A percentile compares a stretch with the other conserved stretches of the same genome.
Evolutionary conservation across 768 basidiomycete genomes (phyloP).

Genomic region (Amanita phalloides): DNA sequence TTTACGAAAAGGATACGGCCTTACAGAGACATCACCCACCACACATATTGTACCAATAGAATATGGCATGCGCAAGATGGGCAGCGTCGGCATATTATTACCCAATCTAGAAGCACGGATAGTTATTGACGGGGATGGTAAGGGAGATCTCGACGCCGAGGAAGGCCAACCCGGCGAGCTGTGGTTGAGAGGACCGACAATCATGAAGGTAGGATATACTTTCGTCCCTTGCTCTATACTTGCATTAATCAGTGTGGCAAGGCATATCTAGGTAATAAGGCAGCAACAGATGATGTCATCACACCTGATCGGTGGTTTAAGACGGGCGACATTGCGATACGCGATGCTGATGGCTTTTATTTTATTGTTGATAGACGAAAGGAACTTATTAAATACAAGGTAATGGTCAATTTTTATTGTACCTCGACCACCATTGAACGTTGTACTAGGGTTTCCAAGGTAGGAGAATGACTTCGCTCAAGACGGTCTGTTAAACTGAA

Average conservation of each 20-base stretch:
- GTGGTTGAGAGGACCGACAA: constrained; percentile 66
- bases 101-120: constrained; percentile 72
- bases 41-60: constrained; percentile 41
- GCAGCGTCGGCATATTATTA: constrained; percentile 58
- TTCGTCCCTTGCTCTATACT: neutral
- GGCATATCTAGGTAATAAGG: constrained; percentile 69
- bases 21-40: constrained; percentile 78
- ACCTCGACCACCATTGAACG: neutral
- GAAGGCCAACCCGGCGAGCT: constrained; percentile 64
- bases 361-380: constrained; percentile 67
- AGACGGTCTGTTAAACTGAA: too few species aligned
- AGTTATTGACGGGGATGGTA: constrained; percentile 50
- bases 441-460: constrained; percentile 62
- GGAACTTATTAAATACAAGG: constrained; percentile 73
- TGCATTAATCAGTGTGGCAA: constrained; percentile 11
- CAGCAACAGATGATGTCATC: constrained; percentile 60
- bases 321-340: constrained; percentile 72
- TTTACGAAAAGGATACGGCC: constrained; percentile 46
- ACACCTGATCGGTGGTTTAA: constrained; percentile 76
- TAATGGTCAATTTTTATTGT: constrained; percentile 6
- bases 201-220: constrained; percentile 56
- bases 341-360: constrained; percentile 63
- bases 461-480: constrained; percentile 13
- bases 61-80: constrained; percentile 37
- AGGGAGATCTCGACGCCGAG: constrained; percentile 33